These are phyloP conservation scores for Dryadomyces quercus-mongolicae DNA, from an alignment of 2,329 filamentous ascomycete genomes.

Conservation along the genomic window DNA sequence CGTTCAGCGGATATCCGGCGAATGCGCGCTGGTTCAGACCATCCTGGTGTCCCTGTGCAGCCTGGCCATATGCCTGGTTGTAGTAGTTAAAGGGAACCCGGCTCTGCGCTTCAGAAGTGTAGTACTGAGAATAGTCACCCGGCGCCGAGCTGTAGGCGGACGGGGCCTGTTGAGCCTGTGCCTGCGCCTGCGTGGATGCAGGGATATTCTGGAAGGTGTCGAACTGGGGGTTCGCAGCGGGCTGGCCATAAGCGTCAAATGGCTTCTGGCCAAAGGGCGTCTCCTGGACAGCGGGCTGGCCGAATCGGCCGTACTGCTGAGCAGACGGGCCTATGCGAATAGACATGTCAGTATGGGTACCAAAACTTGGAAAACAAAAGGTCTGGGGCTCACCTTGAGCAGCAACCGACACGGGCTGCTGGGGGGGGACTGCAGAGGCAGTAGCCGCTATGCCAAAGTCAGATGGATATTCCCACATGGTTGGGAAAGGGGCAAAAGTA, in stretches of 20 bases:
- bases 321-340: neutral
- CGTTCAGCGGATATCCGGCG: constrained; percentile 59
- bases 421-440: constrained; percentile 12
- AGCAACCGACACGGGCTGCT: constrained; percentile 20
- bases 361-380: constrained; percentile 10
- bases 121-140: constrained; percentile 75
- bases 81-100: constrained; percentile 72
- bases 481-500: neutral
- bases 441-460: constrained; percentile 19
- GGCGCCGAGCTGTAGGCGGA: constrained; percentile 62
- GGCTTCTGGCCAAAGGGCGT: constrained; percentile 60
- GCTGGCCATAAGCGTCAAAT: constrained; percentile 74
- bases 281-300: constrained; percentile 49
- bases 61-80: constrained; percentile 47
- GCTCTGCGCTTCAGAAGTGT: constrained; percentile 56
- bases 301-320: constrained; percentile 60
- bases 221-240: constrained; percentile 39
- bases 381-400: constrained; percentile 20
- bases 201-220: constrained; percentile 38
- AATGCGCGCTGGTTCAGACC: constrained; percentile 62
- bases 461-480: constrained; percentile 7
- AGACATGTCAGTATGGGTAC: constrained; percentile 8
- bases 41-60: constrained; percentile 60
- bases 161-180: constrained; percentile 44
- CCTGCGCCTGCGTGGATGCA: constrained; percentile 31